Conservation (phyloP, 2,329 filamentous ascomycete genomes). For the Paraconiothyrium sp. region DNA sequence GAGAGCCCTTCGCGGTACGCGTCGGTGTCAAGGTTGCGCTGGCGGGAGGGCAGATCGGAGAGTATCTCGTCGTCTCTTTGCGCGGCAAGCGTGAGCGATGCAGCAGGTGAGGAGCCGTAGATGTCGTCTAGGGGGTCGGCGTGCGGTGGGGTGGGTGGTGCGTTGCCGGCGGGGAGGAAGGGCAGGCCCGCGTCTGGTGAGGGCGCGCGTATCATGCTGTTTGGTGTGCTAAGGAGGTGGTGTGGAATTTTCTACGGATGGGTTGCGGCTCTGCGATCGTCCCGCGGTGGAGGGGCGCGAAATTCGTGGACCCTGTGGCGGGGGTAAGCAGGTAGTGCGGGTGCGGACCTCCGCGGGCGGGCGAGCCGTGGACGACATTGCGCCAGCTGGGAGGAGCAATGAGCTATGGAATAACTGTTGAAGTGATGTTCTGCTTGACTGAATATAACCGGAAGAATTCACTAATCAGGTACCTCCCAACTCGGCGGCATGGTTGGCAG, state of each 20-base stretch:
- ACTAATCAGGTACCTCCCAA: neutral
- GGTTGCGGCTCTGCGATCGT: neutral
- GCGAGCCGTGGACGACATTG: neutral
- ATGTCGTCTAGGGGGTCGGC: conserved; percentile 56
- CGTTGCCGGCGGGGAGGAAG: conserved; percentile 39
- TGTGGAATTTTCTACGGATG: neutral
- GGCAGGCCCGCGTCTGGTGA: conserved; percentile 29
- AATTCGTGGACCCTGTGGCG: neutral
- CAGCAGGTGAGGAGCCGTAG: conserved; percentile 54
- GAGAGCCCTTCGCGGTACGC: conserved; percentile 92
- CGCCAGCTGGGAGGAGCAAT: neutral
- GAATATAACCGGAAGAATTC: neutral
- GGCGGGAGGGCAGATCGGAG: conserved; percentile 78
- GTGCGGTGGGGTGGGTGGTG: conserved; percentile 45
- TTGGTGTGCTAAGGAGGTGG: neutral
- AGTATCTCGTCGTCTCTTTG: conserved; percentile 55
- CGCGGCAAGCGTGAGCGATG: conserved; percentile 43
- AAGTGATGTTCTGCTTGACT: neutral
- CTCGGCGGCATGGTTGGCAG: neutral
- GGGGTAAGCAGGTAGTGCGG: neutral
- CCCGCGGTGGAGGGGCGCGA: neutral
- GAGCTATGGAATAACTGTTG: neutral
- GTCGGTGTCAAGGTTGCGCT: conserved; percentile 79
- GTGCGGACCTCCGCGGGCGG: neutral
- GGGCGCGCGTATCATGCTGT: conserved; percentile 32